Base-by-base conservation (phyloP, 306 rosid species). In the Glycine soja region DNA sequence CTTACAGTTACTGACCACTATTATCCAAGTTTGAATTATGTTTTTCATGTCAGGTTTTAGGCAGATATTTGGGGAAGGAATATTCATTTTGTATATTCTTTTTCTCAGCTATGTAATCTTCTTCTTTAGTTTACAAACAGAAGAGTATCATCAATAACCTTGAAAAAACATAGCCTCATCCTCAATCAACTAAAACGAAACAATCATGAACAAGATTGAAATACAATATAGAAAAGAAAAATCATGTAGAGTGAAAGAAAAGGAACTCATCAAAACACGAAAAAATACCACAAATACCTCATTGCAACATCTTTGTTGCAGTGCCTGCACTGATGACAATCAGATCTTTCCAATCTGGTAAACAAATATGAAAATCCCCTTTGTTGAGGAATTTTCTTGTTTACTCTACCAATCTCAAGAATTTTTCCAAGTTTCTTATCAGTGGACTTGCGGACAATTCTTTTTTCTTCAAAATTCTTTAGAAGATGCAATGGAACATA, bases 401-500 rank as follows among this genome's bases (percentile, higher is more conserved):
- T 81, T 74, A 85, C 85, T 77, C 74, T 75, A 82, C 83, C 84
- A 54, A 71, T 74, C 77, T 82, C 92, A 36, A 80, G 65, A 84
- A 63, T 52, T 57, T 91, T 89, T 59, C 81, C 88, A 19, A 87
- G 80, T 62, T 87, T 95, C 78, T 73, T 85, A 75, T 84, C 96
- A 83, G 68, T 85, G 74, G 90, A 83, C 81, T 85, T 92, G 45
- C 98, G 97, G 66, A 86, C 80, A 70, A 92, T 85, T 84, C 89
- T 91, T 89, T 83, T 95, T 89, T 91, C 99, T 88, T 95, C 99
- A 88, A 93, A 95, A 81, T 87, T 93, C 85, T 90, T 95, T 80
- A 95, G 58, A 59, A 95, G 96, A 92, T 93, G 94, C 87, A 95
- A 77, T 57, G 99, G 99, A 82, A 95, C 85, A 87, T 84, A 72